A percentile compares a stretch with the other conserved stretches of the same genome.
Evolutionary conservation across 495 filamentous ascomycete genomes (phyloP).

Genomic region (Mytilinidion resinicola): DNA sequence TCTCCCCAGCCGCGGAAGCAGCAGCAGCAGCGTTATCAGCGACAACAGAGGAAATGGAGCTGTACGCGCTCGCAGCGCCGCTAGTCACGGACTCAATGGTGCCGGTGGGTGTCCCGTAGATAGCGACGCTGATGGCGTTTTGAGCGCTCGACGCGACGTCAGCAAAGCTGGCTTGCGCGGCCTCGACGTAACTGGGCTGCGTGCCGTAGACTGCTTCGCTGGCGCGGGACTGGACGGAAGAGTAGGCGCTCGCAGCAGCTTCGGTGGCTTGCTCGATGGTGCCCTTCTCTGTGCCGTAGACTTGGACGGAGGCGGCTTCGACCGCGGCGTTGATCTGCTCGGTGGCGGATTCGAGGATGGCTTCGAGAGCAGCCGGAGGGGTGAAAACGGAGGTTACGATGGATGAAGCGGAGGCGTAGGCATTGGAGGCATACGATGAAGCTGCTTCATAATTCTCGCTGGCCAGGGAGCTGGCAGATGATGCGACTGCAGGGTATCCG

Average conservation of each 20-base stretch:
- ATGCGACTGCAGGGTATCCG: constrained; percentile 44
- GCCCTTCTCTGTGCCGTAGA: constrained; percentile 55
- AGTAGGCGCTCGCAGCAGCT: constrained; percentile 45
- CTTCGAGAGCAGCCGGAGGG: constrained; percentile 52
- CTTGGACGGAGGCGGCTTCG: constrained; percentile 52
- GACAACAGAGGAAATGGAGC: constrained; percentile 36
- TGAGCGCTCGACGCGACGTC: constrained; percentile 48
- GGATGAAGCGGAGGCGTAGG: constrained; percentile 53
- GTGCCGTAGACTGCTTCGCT: constrained; percentile 54
- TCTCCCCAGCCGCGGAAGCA: constrained; percentile 5
- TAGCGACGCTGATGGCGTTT: constrained; percentile 45
- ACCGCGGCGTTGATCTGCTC: constrained; percentile 53
- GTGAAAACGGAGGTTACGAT: constrained; percentile 49
- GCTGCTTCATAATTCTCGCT: constrained; percentile 52
- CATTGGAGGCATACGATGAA: constrained; percentile 50
- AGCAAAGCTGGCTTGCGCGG: constrained; percentile 44
- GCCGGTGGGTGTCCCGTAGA: constrained; percentile 48
- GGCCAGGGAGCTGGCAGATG: constrained; percentile 50
- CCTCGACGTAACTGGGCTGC: constrained; percentile 44
- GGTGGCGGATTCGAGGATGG: constrained; percentile 50
- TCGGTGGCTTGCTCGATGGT: constrained; percentile 49
- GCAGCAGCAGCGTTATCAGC: constrained; percentile 36
- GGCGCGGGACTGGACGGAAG: constrained; percentile 42
- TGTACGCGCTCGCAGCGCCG: constrained; percentile 34
- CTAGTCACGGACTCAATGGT: constrained; percentile 36